Base-by-base conservation (phyloP, 2,329 filamentous ascomycete species). In the Hirsutella thompsonii region DNA sequence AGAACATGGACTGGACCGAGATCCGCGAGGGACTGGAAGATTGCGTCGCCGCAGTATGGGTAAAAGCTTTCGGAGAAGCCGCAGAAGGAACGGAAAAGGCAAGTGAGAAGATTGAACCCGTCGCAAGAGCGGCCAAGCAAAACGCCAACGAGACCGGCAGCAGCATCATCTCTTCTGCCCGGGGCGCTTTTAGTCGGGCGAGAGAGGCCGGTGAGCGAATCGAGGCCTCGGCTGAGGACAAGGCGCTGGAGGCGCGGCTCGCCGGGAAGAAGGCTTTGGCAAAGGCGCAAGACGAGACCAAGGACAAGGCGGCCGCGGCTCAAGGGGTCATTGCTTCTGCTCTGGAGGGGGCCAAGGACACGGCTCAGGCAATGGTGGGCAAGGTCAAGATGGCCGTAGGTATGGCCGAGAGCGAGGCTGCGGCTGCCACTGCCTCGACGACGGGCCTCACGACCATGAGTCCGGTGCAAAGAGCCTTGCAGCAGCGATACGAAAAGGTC, bases 1-100 rank as follows among this genome's bases (percentile, higher is more conserved):
- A 87, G 60, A 69, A 62, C 28, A 77, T 72, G 45, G 74, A 83
- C 57, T 86, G 80, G 81, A 62, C 67, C 38, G 69, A 69, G 40
- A 69, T 79, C 41, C 70, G 78, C 41, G 74, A 81, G 47, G 67
- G 63, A 2, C 61, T 77, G 48, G 78, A 81, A 56, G 63, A 62
- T 13, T 56, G 60, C 26, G 57, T 66, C 30, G 61, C 61, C 9
- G 55, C 62, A n/a, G 46, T 76, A 14, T 74, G 62, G 69, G 54
- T 50, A 28, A 59, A 52, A 37, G 55, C 58, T 1, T 56, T 63
- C 37, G 64, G 61, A 20, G 52, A 57, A 35, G 46, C 55, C 5
- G 48, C 50, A 42, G 48, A 60, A 45, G 49, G 55, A 21, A 50
- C 52, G 36, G 37, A 47, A 40, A 51, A 50, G 42, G 56, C 44